Conservation (phyloP, 306 rosid species). For the Prunus campanulata region DNA sequence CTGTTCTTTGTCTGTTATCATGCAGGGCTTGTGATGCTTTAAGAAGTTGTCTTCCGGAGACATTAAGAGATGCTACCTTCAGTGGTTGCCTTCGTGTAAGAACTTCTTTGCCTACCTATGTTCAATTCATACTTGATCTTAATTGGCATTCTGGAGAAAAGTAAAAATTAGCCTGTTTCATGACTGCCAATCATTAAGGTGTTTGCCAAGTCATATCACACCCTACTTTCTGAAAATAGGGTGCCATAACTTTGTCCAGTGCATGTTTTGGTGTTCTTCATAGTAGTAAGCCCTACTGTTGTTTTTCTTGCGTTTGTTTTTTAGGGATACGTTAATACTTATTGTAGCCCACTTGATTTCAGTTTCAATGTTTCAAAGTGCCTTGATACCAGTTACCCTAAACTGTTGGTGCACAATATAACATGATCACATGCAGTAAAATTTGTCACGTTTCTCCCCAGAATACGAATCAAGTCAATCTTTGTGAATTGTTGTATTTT, state of each 20-base stretch:
- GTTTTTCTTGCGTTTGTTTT: background rate
- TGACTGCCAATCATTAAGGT: background rate
- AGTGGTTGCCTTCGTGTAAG: conserved; percentile 62
- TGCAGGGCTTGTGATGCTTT: conserved; percentile 74
- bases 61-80: conserved; percentile 64
- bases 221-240: background rate
- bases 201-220: background rate
- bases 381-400: no score
- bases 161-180: background rate
- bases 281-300: background rate
- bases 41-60: conserved; percentile 65
- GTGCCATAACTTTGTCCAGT: background rate
- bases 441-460: no score
- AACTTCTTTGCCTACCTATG: background rate
- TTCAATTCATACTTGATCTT: background rate
- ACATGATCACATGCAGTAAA: no score
- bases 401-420: no score
- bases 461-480: no score
- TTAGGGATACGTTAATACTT: background rate
- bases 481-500: no score
- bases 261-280: background rate
- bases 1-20: background rate
- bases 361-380: background rate
- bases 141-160: background rate
- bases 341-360: background rate